Conservation (phyloP, 148 eudicot genomes). For the Amaranthus palmeri region DNA sequence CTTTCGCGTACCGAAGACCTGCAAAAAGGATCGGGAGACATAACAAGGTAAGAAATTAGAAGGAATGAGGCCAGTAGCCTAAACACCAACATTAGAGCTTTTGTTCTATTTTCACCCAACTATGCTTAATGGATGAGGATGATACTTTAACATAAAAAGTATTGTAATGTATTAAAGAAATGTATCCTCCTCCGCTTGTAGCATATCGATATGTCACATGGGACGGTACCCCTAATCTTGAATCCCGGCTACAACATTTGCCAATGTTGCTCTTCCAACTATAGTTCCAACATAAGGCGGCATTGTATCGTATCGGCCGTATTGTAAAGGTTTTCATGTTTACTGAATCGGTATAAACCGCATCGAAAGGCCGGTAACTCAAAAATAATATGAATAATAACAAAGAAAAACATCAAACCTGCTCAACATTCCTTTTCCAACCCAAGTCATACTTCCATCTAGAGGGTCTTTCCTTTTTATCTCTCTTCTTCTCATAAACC, state of each 20-base stretch:
- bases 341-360: no score
- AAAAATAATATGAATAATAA: neutral
- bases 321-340: no score
- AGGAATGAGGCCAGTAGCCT: neutral
- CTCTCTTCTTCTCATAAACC: constrained; percentile 84
- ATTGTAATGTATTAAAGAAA: neutral
- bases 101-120: neutral
- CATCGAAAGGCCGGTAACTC: neutral
- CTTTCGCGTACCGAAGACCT: constrained; percentile 83
- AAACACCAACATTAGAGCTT: neutral
- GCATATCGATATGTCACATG: no score
- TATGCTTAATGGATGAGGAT: neutral
- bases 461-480: constrained; percentile 66
- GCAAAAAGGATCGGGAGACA: constrained; percentile 1
- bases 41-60: neutral
- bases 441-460: constrained; percentile 91
- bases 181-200: neutral
- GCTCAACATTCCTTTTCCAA: constrained; percentile 65
- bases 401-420: constrained; percentile 43
- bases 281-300: no score
- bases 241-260: no score
- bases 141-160: neutral
- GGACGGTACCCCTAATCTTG: no score
- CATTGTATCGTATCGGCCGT: no score
- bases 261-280: no score